Evolutionary conservation across 202 grass and related monocot genomes (phyloP), one percentile per base, ranked within the genome.

Genomic region (Miscanthus sacchariflorus): DNA sequence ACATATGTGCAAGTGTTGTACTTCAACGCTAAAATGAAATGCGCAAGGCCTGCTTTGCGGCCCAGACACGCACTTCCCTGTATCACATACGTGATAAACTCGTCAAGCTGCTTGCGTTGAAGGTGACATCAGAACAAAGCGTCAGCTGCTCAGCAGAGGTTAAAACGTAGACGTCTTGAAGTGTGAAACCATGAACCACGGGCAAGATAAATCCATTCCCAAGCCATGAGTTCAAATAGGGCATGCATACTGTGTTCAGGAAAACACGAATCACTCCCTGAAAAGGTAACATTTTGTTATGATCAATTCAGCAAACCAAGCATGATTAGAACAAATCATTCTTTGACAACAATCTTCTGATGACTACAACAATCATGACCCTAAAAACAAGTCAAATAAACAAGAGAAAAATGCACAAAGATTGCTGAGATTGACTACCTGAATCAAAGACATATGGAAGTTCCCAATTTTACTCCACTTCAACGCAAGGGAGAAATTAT

Each of bases 401-500:
- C n/a, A 82, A 59, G 7, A 79, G 3, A 59, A 79, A 56, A 40
- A 33, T 87, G 44, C 66, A 65, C 66, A 68, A 33, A 66, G 19
- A 78, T 25, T 63, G 77, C 66, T 63, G 30, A 30, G 30, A 63
- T 66, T 39, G 75, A 6, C 33, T 88, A 99, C 96, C 94, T 96
- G 92, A 83, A 94, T 95, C 85, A 95, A 93, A 86, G 89, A 94
- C 91, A 96, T 94, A 83, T 99, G 89, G 45, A 99, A 90, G 85
- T 94, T 91, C 6, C 96, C 96, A 5, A 96, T 83, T 68, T 92
- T 82, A 76, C 91, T 99, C 96, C 96, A 99, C 83, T 99, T 96
- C 84, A 96, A 78, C 13, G 87, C 79, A 44, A 99, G 91, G 67
- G 91, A 91, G 77, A 99, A 95, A 85, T 96, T 46, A 52, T 93